Evolutionary conservation across 2,329 filamentous ascomycete species (phyloP), one percentile per base, ranked within the genome.

Genomic region (Colletotrichum lini): DNA sequence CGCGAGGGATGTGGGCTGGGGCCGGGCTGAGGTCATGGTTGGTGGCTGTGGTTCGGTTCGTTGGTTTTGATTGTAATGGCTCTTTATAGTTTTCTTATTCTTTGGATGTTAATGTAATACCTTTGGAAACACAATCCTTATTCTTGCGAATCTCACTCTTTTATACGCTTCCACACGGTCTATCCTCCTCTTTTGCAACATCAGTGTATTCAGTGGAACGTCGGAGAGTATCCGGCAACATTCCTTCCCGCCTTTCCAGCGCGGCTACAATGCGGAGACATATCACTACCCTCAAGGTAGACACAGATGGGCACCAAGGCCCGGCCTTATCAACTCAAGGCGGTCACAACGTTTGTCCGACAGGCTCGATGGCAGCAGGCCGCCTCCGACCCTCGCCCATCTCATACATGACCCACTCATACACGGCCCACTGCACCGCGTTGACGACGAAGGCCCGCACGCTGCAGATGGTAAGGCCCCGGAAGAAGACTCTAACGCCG

Each of bases 361-460:
- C 21, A n/a, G 49, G 60, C 35, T 59, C 65, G 35, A 63, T 18
- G 44, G 64, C 63, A 56, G 65, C 65, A 59, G 69, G 69, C 49
- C 69, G 73, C 57, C 68, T 74, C 57, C 77, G 75, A 7, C 79
- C 80, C 60, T 82, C 78, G 3, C 83, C 84, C 26, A 91, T 78
- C 76, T 89, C 85, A 35, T 80, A 78, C 93, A 98, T 96, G 77
- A 94, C 89, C 91, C 93, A 94, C 82, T 98, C 95, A 79, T 98
- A 98, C 7, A 94, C 90, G 30, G 93, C 92, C 95, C 95, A 98
- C 84, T 95, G 87, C n/a, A 94, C 93, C 2, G 96, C 95, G 83
- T 98, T 98, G 49, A 98, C 96, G 63, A 97, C 84, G 79, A 98
- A 98, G 0, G 96, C 96, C 75, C 96, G 86, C 10, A 93, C 82